Evolutionary conservation across 2,329 filamentous ascomycete genomes (phyloP), one percentile per base, ranked within the genome.

Genomic region (Acrocalymma vagum): DNA sequence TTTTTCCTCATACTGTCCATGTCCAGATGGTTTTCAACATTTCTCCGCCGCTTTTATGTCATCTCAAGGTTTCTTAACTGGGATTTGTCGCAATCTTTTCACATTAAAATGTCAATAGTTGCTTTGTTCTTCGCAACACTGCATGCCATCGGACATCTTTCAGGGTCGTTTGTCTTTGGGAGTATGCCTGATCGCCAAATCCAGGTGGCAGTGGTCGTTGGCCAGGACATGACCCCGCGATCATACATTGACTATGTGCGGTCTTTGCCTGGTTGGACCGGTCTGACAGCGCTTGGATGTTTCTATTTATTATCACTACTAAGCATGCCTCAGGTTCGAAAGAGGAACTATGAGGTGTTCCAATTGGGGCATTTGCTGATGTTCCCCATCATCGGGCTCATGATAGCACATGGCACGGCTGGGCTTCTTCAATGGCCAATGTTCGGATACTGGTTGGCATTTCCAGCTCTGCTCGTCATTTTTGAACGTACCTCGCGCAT

Each of bases 1-100:
- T 82, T 82, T 64, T 82, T 83, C 51, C 68, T 83, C 41, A 70
- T 83, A 6, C 63, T 83, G 5, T 81, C 78, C 53, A 83, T 83
- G 80, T 81, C 77, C 10, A 68, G 80, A 18, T 81, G 79, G 63
- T 72, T 81, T 14, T 75, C 79, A 2, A 83, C 80, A 0, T 76
- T 74, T 38, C 58, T 81, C 25, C 72, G 79, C 11, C 65, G 74
- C n/a, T 79, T 72, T 9, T 79, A 78, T 47, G 67, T 72, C 37
- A 64, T 82, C 42, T 80, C 77, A 3, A 71, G 77, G 0, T 78
- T 83, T 59, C 69, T 82, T 60, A 82, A 83, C 48, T 81, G 78
- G 78, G 79, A 83, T 43, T 57, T 80, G 1, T 77, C 73, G 1
- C 79, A 81, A 45, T 69, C 70, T 0, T 83, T 84, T 29, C 80